Evolutionary conservation across 1,284 basidiomycete genomes (phyloP).

Genomic region (Trichosporon asahii): DNA sequence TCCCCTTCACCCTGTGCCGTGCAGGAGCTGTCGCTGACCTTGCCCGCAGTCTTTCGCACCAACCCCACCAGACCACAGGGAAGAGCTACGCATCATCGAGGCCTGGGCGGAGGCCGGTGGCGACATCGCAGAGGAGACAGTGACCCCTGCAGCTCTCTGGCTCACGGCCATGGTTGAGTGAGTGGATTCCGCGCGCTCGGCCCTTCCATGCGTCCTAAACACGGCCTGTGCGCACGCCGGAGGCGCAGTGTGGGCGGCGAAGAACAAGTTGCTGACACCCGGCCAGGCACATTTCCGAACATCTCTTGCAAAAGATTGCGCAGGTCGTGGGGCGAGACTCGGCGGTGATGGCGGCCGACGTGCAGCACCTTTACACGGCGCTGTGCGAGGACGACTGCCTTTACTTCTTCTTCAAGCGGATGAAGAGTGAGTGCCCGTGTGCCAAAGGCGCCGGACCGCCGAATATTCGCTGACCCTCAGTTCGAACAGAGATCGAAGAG

Average conservation of each 20-base stretch:
- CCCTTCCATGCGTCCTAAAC: not conserved
- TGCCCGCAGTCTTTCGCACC: conserved; percentile 28
- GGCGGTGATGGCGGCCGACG: conserved; percentile 62
- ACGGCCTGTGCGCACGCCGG: not conserved
- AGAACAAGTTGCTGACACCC: conserved; percentile 4
- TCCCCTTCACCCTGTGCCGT: conserved; percentile 5
- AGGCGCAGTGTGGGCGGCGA: not conserved
- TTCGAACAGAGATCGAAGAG: not conserved
- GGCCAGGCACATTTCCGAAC: conserved; percentile 61
- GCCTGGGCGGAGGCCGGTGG: conserved; percentile 45
- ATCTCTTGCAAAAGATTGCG: conserved; percentile 70
- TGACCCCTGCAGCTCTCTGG: conserved; percentile 81
- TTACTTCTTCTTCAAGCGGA: conserved; percentile 76
- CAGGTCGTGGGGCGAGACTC: conserved; percentile 79
- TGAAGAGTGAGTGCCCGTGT: conserved; percentile 62
- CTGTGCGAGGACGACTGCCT: conserved; percentile 82
- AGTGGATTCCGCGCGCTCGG: conserved; percentile 47
- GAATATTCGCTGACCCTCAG: not conserved
- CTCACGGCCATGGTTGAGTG: conserved; percentile 89
- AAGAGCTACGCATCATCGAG: conserved; percentile 12
- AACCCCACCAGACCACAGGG: conserved; percentile 1
- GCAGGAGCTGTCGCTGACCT: conserved; percentile 30
- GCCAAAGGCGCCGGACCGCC: no score
- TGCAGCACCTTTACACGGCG: conserved; percentile 76
- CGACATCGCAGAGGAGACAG: conserved; percentile 37